These are phyloP conservation scores for Chrysoporthe austroafricana DNA, from an alignment of 2,329 filamentous ascomycete genomes.

Conservation along the genomic window DNA sequence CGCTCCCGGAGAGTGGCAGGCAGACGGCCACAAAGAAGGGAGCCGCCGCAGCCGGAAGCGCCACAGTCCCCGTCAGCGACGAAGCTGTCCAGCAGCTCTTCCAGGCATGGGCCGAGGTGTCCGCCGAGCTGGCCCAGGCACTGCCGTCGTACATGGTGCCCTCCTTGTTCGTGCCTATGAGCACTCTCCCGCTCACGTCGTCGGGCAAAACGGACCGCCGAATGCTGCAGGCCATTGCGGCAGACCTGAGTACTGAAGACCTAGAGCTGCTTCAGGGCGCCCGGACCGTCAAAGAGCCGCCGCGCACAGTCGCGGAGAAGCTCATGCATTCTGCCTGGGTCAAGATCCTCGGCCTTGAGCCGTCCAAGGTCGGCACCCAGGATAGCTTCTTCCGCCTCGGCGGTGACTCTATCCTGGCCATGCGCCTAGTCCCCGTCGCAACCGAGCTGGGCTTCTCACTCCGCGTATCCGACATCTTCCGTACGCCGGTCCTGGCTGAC, in stretches of 20 bases:
- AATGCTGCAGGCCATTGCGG: too few species aligned
- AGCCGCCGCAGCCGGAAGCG: background rate
- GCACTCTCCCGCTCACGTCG: background rate
- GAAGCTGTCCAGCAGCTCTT: background rate
- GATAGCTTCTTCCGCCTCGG: conserved; percentile 38
- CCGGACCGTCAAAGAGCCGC: background rate
- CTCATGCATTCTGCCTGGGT: conserved; percentile 4
- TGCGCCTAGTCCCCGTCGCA: conserved; percentile 31
- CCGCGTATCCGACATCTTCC: conserved; percentile 33
- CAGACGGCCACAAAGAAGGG: too few species aligned
- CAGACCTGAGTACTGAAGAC: too few species aligned
- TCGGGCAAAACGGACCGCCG: too few species aligned
- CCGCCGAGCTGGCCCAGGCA: conserved; percentile 5
- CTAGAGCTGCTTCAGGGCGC: too few species aligned
- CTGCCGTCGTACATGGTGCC: conserved; percentile 16
- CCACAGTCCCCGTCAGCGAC: background rate
- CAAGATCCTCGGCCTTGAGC: too few species aligned
- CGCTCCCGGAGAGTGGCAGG: conserved; percentile 33
- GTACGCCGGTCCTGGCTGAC: conserved; percentile 29
- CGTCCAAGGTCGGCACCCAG: conserved; percentile 18
- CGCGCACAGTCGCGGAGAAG: conserved; percentile 1
- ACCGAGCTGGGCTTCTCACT: conserved; percentile 30
- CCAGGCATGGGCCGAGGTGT: background rate
- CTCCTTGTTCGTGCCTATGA: conserved; percentile 3
- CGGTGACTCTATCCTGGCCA: conserved; percentile 37